phyloP scores from a whole-genome alignment of 192 early-diverging fungal genomes.

The Paraglomus brasilianum region DNA sequence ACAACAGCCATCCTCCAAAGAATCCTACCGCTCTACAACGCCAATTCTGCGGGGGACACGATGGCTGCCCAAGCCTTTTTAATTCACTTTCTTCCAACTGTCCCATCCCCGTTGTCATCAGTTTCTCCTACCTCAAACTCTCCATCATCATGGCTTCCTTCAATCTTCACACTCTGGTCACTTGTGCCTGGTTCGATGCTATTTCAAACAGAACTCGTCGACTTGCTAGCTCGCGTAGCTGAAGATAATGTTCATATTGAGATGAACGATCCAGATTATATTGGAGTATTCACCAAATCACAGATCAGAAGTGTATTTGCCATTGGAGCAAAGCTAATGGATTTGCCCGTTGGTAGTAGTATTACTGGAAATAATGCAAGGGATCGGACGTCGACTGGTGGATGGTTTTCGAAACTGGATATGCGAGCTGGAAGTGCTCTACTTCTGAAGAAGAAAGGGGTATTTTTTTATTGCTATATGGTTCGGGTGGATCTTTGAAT shows the following conservation, averaged over 20 bases:
- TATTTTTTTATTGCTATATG: slow-evolving; percentile 14
- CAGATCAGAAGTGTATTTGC: slow-evolving; percentile 64
- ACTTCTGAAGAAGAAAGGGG: slow-evolving; percentile 37
- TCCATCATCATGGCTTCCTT: slow-evolving; percentile 71
- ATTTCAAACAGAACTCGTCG: slow-evolving; percentile 70
- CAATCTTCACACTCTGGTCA: slow-evolving; percentile 83
- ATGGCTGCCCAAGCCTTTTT: slow-evolving; percentile 60
- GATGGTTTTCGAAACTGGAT: slow-evolving; percentile 41
- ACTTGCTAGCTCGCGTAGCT: slow-evolving; percentile 70
- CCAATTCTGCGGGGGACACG: slow-evolving; percentile 62
- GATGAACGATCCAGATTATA: slow-evolving; percentile 32
- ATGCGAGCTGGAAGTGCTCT: slow-evolving; percentile 39
- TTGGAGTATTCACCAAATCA: slow-evolving; percentile 56
- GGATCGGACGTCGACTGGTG: slow-evolving; percentile 40
- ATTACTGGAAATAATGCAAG: slow-evolving; percentile 49
- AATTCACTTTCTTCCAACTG: slow-evolving; percentile 69
- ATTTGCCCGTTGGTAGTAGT: slow-evolving; percentile 54
- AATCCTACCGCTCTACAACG: slow-evolving; percentile 71
- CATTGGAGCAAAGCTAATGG: slow-evolving; percentile 46
- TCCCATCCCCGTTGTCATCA: slow-evolving; percentile 42
- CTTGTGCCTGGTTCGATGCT: slow-evolving; percentile 56
- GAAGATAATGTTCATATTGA: slow-evolving; percentile 43
- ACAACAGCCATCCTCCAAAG: slow-evolving; percentile 73
- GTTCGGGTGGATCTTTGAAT: background rate
- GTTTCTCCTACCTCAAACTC: slow-evolving; percentile 61